Evolutionary conservation across 768 basidiomycete genomes (phyloP).

Genomic region (Guyanaporus albipodus): DNA sequence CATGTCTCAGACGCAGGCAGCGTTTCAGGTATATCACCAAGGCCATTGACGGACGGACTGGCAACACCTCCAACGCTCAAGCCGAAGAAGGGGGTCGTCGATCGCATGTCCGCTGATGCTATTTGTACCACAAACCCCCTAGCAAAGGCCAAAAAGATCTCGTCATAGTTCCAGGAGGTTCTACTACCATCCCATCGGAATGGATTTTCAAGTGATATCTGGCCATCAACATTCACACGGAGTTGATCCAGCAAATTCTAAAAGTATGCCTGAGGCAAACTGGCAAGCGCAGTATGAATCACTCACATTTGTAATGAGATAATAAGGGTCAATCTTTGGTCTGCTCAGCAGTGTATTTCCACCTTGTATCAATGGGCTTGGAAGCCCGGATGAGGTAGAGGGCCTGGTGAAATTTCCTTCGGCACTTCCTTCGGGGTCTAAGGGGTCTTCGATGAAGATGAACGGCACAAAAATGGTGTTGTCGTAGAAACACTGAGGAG

Average conservation of each 20-base stretch:
- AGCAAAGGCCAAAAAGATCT: constrained; percentile 62
- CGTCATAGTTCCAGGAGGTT: constrained; percentile 63
- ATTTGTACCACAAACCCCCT: constrained; percentile 58
- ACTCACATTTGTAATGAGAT: constrained; percentile 77
- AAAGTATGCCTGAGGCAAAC: constrained; percentile 7
- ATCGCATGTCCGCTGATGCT: constrained; percentile 39
- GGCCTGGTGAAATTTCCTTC: constrained; percentile 42
- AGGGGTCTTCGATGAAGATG: constrained; percentile 90
- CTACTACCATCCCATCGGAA: constrained; percentile 64
- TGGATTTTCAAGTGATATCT: constrained; percentile 59
- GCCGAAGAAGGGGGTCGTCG: constrained; percentile 39
- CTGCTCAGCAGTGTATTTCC: constrained; percentile 46
- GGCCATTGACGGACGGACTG: constrained; percentile 26
- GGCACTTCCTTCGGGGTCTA: constrained; percentile 54
- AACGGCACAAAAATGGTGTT: constrained; percentile 96
- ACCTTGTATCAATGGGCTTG: constrained; percentile 29
- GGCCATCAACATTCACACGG: constrained; percentile 58
- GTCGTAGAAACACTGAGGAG: constrained; percentile 82
- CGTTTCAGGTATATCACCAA: constrained; percentile 26
- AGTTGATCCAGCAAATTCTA: constrained; percentile 68
- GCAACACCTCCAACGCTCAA: constrained; percentile 36
- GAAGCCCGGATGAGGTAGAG: constrained; percentile 32
- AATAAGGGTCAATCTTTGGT: constrained; percentile 86
- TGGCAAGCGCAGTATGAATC: background rate
- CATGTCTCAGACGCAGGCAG: constrained; percentile 33